Evolutionary conservation across 345 rosid species (phyloP).

Genomic region (Brassica incana): DNA sequence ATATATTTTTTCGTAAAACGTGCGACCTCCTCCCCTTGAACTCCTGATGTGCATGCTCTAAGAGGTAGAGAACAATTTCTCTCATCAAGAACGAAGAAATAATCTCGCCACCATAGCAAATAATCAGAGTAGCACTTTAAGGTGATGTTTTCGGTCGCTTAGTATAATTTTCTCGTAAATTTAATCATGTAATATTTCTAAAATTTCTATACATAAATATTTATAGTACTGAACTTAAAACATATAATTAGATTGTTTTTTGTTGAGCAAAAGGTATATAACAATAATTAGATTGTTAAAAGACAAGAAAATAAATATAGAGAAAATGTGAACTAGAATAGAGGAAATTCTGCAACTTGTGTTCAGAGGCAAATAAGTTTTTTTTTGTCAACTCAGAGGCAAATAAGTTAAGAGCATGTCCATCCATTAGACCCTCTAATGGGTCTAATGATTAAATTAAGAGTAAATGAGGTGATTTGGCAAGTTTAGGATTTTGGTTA

Average conservation of each 20-base stretch:
- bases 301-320: not conserved
- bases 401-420: no score
- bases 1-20: no score
- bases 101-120: not conserved
- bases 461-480: no score
- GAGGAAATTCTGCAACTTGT: conserved; percentile 16
- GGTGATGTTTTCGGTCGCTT: not conserved
- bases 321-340: not conserved
- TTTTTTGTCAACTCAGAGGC: no score
- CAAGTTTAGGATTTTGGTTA: no score
- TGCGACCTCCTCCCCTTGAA: no score
- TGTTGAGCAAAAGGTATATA: no score
- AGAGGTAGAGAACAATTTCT: not conserved
- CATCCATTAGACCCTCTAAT: no score
- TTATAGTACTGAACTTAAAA: not conserved
- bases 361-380: conserved; percentile 11
- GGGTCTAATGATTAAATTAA: no score
- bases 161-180: not conserved
- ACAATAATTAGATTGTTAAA: not conserved
- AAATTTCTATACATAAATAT: not conserved
- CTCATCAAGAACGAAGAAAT: not conserved
- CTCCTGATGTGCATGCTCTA: not conserved
- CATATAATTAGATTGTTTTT: not conserved
- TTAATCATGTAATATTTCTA: not conserved
- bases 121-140: not conserved